Base-by-base conservation (phyloP, 768 basidiomycete genomes). In the Pilatotrama ljubarskyi region DNA sequence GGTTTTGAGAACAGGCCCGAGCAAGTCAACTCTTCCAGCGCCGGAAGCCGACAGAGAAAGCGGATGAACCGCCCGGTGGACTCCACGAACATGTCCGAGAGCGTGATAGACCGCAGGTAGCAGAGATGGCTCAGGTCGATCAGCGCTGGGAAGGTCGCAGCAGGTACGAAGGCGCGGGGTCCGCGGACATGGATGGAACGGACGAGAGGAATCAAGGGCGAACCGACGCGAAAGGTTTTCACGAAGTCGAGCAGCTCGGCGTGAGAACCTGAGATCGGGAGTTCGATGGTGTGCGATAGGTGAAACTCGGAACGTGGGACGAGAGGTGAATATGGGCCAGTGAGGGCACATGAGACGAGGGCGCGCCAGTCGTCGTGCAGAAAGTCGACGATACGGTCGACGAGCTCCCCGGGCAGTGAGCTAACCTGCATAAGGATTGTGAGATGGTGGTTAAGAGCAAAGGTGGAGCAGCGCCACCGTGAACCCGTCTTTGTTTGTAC, bases 321-420 rank as follows among this genome's bases (percentile, higher is more conserved):
- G 13, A 51, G 50, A 7, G 13, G 22, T 9, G 36, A 51, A 5
- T 1, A 7, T 5, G 32, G 8, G 29, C 24, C 38, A 22, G 38
- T 38, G 14, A 40, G 20, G 29, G 36, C 50, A 40, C 50, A 51
- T n/a, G 37, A 35, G 5, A 26, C 50, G 18, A 51, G 50, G 2
- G 50, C 22, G 20, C 37, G 50, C 50, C 50, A 51, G 50, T 51
- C 50, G 36, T 51, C 50, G 14, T 51, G 36, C 11, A 51, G 36
- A n/a, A 51, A 51, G 50, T 51, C 50, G 50, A 51, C n/a, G 18
- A 51, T 51, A 9, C 36, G 50, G 15, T 51, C 50, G 11, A n/a
- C 20, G 37, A 51, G 50, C 38, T 51, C 50, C 4, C 36, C 50
- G 2, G 50, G 37, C 1, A 51, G 47, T 13, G 15, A n/a, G 1